Evolutionary conservation across 2,329 filamentous ascomycete species (phyloP).

Genomic region (Samsoniella hepiali): DNA sequence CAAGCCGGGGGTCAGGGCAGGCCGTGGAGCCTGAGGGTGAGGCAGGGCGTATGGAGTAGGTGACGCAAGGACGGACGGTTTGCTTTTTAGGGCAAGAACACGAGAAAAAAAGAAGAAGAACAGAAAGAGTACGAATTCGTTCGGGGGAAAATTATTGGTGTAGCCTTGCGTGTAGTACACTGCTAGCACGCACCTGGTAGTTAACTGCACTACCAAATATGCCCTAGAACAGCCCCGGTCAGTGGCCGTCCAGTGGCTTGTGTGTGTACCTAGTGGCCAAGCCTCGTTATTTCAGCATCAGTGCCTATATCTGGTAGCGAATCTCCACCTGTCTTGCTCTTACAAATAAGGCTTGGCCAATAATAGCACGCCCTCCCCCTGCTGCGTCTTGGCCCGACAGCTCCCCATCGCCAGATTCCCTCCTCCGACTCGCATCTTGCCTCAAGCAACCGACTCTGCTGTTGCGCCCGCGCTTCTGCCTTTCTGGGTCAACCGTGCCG

Average conservation of each 20-base stretch:
- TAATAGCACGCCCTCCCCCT: background rate
- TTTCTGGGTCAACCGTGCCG: background rate
- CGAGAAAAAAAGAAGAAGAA: too few species aligned
- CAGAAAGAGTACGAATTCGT: too few species aligned
- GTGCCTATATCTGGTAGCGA: slow-evolving; percentile 31
- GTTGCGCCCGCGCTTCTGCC: slow-evolving; percentile 8
- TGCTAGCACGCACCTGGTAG: slow-evolving; percentile 42
- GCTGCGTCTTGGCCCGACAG: background rate
- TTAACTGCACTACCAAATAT: slow-evolving; percentile 44
- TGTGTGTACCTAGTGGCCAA: slow-evolving; percentile 53
- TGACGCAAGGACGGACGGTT: too few species aligned
- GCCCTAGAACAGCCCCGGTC: slow-evolving; percentile 71
- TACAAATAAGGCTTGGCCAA: too few species aligned
- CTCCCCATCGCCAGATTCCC: slow-evolving; percentile 13
- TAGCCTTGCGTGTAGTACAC: too few species aligned
- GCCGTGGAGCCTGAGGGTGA: slow-evolving; percentile 31
- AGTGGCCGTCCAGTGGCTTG: slow-evolving; percentile 88
- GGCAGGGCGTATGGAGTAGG: too few species aligned
- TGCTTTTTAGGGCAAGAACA: too few species aligned
- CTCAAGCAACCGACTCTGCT: background rate
- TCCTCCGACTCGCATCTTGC: background rate
- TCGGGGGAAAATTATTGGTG: too few species aligned
- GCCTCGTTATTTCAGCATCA: slow-evolving; percentile 60
- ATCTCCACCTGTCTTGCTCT: background rate
- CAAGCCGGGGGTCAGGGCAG: slow-evolving; percentile 74